phyloP scores from a whole-genome alignment of 768 basidiomycete genomes.

The Amylocystis lapponica region DNA sequence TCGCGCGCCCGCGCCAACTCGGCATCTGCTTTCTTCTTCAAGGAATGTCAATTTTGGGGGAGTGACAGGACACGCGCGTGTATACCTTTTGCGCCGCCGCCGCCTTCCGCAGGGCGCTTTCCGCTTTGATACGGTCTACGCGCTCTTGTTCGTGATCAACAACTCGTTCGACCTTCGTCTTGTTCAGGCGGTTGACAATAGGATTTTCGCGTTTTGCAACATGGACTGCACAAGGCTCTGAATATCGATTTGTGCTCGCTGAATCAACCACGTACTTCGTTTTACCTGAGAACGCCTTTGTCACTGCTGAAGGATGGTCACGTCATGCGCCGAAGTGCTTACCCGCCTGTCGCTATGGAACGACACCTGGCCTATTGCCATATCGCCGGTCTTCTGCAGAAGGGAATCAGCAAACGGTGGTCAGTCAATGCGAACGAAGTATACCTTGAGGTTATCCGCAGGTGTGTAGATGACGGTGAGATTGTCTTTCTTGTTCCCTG shows the following conservation, averaged over 20 bases:
- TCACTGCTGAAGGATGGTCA: conserved; percentile 1
- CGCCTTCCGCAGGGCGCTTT: conserved; percentile 57
- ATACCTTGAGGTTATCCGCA: conserved; percentile 84
- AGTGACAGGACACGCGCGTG: not conserved
- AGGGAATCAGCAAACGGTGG: not conserved
- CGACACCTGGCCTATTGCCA: conserved; percentile 94
- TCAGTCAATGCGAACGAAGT: conserved; percentile 5
- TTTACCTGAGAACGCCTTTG: conserved; percentile 53
- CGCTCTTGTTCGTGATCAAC: conserved; percentile 92
- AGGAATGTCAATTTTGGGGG: not conserved
- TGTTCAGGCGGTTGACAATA: conserved; percentile 90
- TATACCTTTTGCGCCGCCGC: conserved; percentile 66
- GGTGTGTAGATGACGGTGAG: conserved; percentile 93
- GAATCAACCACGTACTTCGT: conserved; percentile 43
- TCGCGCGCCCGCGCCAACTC: conserved; percentile 73
- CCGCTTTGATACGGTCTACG: conserved; percentile 74
- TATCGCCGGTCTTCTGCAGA: conserved; percentile 89
- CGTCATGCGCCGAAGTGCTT: conserved; percentile 9
- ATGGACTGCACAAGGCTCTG: conserved; percentile 46
- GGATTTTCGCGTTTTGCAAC: conserved; percentile 77
- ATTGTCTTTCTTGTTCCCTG: conserved; percentile 95
- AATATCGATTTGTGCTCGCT: not conserved
- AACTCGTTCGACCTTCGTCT: conserved; percentile 78
- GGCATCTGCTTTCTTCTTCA: conserved; percentile 71
- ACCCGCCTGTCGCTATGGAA: conserved; percentile 91